A percentile compares a stretch with the other conserved stretches of the same genome.
phyloP scores from a whole-genome alignment of 805 yeast species.

The Torulaspora maleeae region DNA sequence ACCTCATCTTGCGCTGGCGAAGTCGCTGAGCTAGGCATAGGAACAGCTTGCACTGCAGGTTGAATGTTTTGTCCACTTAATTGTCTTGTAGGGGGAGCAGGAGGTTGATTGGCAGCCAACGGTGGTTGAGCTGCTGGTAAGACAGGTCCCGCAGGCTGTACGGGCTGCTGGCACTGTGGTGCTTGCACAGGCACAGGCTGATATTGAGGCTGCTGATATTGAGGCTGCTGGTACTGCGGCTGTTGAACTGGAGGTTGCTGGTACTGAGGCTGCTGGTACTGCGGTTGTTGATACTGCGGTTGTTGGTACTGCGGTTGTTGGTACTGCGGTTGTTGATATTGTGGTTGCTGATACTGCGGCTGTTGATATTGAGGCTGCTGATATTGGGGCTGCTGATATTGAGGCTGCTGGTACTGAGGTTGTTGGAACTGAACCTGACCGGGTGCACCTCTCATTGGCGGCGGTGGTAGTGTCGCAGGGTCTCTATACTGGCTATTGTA shows the following conservation, averaged over 20 bases:
- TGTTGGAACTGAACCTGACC: constrained; percentile 10
- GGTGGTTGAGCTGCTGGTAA: constrained; percentile 5
- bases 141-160: constrained; percentile 9
- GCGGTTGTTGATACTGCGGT: constrained; percentile 6
- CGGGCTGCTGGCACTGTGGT: constrained; percentile 15
- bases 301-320: constrained; percentile 12
- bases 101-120: not conserved
- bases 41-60: not conserved
- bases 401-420: constrained; percentile 7
- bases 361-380: constrained; percentile 12
- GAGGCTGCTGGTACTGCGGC: constrained; percentile 9
- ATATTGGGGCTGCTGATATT: constrained; percentile 8
- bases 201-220: constrained; percentile 1
- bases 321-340: constrained; percentile 7
- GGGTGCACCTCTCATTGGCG: constrained; percentile 26
- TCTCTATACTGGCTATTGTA: not conserved
- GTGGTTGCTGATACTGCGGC: constrained; percentile 7
- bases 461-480: constrained; percentile 35
- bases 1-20: not conserved
- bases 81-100: not conserved
- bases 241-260: constrained; percentile 7
- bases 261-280: constrained; percentile 8
- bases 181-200: constrained; percentile 11
- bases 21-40: not conserved
- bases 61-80: not conserved